Evolutionary conservation across 2,329 filamentous ascomycete species (phyloP).

Genomic region (Diplodia sapinea): DNA sequence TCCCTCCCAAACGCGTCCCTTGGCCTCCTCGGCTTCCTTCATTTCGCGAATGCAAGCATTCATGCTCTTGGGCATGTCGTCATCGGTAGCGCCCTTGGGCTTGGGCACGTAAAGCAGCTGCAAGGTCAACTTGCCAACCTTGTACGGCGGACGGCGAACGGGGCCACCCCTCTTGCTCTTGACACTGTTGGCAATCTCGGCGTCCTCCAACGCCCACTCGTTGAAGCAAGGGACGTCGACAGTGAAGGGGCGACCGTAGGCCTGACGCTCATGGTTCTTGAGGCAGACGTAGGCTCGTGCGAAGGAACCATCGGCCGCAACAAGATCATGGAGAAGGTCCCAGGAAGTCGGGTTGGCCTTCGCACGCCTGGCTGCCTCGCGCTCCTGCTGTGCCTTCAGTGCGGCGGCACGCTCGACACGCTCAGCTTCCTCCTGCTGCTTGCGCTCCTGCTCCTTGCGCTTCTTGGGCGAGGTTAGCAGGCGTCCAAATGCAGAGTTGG

Average conservation of each 20-base stretch:
- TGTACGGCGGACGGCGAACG: slow-evolving; percentile 86
- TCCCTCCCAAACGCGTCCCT: slow-evolving; percentile 81
- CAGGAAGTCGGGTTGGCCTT: slow-evolving; percentile 71
- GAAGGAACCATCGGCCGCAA: slow-evolving; percentile 92
- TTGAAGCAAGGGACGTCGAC: slow-evolving; percentile 97
- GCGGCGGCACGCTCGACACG: slow-evolving; percentile 73
- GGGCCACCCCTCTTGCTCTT: slow-evolving; percentile 87
- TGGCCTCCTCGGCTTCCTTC: slow-evolving; percentile 82
- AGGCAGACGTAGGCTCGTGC: slow-evolving; percentile 91
- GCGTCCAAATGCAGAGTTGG: slow-evolving; percentile 76
- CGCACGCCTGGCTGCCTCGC: slow-evolving; percentile 61
- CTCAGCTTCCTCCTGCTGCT: slow-evolving; percentile 84
- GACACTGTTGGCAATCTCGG: slow-evolving; percentile 77
- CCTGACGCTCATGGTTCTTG: slow-evolving; percentile 86
- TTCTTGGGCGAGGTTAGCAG: slow-evolving; percentile 91
- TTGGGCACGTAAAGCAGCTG: slow-evolving; percentile 95
- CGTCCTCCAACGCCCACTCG: slow-evolving; percentile 88
- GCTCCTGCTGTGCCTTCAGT: slow-evolving; percentile 49
- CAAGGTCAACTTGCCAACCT: slow-evolving; percentile 90
- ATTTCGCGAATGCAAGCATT: slow-evolving; percentile 93
- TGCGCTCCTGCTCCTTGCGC: slow-evolving; percentile 89
- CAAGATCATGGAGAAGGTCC: slow-evolving; percentile 84
- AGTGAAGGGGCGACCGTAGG: slow-evolving; percentile 85
- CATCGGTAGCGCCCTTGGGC: slow-evolving; percentile 82
- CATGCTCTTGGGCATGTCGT: slow-evolving; percentile 99